Percentiles rank a stretch among this genome's conserved stretches.
phyloP scores from a whole-genome alignment of 345 rosid genomes.

The Reutealis trisperma region DNA sequence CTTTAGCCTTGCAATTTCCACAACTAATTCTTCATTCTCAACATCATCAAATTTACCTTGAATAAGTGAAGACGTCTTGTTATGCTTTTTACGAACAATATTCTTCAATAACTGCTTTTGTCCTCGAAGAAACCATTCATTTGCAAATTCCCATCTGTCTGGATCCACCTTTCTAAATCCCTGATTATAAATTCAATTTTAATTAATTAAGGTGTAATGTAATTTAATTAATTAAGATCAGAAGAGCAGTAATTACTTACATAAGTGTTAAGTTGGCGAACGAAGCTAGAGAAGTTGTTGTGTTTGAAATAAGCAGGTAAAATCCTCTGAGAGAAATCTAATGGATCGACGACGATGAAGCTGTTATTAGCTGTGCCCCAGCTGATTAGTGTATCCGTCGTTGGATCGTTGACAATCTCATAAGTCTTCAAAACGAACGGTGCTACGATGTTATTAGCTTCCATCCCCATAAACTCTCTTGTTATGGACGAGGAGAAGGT shows the following conservation, averaged over 20 bases:
- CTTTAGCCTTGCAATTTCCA: conserved; percentile 75
- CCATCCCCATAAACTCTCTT: conserved; percentile 37
- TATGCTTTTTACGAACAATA: conserved; percentile 26
- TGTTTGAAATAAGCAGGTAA: conserved; percentile 32
- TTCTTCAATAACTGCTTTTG: conserved; percentile 30
- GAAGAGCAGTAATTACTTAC: conserved; percentile 10
- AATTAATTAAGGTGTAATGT: background rate
- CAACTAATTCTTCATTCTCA: conserved; percentile 63
- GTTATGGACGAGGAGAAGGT: background rate
- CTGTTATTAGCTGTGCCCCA: conserved; percentile 33
- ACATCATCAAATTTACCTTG: conserved; percentile 34
- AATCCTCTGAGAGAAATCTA: conserved; percentile 28
- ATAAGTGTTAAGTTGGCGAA: conserved; percentile 34
- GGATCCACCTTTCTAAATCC: conserved; percentile 37
- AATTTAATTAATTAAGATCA: too few relatives aligned
- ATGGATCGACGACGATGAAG: conserved; percentile 33
- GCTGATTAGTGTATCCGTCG: conserved; percentile 18
- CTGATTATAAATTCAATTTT: background rate
- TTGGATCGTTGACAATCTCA: conserved; percentile 32
- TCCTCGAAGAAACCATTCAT: conserved; percentile 31
- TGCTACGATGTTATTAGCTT: conserved; percentile 31
- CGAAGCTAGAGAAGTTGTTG: conserved; percentile 38
- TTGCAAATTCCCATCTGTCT: conserved; percentile 38
- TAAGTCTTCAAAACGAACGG: conserved; percentile 36
- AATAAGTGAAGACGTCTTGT: conserved; percentile 10